These are phyloP conservation scores for Pseudocercospora musae DNA, from an alignment of 2,329 filamentous ascomycete genomes.

Conservation along the genomic window DNA sequence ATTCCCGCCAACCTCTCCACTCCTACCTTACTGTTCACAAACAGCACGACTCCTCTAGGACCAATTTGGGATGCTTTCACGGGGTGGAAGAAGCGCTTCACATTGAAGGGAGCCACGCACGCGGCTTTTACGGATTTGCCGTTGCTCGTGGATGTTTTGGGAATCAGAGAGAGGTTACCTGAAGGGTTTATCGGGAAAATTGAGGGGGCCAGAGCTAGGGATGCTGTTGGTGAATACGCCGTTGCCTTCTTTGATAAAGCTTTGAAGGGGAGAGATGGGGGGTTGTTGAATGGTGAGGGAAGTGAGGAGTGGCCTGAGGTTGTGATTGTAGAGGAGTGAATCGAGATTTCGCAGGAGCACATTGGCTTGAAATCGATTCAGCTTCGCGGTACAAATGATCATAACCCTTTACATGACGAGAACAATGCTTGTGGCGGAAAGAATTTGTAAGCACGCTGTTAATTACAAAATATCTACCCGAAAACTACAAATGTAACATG, in stretches of 20 bases:
- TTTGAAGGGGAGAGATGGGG: background rate
- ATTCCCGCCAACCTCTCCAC: background rate
- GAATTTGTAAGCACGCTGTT: background rate
- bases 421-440: background rate
- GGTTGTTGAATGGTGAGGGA: background rate
- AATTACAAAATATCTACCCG: background rate
- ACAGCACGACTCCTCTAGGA: background rate
- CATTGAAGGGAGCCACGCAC: conserved; percentile 5
- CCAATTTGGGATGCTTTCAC: conserved; percentile 4
- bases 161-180: conserved; percentile 1
- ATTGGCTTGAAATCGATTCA: too few species aligned
- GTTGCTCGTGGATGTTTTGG: conserved; percentile 12
- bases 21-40: conserved; percentile 6
- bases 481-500: background rate
- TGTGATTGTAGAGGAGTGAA: too few species aligned
- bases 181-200: conserved; percentile 2
- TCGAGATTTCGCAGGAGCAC: too few species aligned
- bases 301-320: background rate
- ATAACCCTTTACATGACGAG: too few species aligned
- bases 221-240: background rate
- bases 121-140: conserved; percentile 15
- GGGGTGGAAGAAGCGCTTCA: conserved; percentile 7
- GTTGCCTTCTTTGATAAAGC: background rate
- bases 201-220: conserved; percentile 3
- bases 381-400: too few species aligned